Conservation (phyloP, 2,329 filamentous ascomycete species). For the Cercospora sp. region DNA sequence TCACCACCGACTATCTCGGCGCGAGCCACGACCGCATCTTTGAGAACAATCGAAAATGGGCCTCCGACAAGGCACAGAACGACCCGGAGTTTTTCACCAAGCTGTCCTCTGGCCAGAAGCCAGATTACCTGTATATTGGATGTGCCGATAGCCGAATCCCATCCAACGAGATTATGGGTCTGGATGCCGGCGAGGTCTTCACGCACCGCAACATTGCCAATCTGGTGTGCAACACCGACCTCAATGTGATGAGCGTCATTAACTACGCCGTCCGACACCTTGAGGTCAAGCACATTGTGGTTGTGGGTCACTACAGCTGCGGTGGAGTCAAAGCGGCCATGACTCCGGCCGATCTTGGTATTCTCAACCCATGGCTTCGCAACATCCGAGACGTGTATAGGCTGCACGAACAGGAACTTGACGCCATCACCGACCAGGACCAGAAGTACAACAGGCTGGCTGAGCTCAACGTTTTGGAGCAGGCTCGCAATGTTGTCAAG, state of each 20-base stretch:
- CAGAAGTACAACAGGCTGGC: slow-evolving; percentile 19
- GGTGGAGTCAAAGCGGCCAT: slow-evolving; percentile 58
- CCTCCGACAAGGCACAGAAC: slow-evolving; percentile 61
- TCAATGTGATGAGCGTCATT: slow-evolving; percentile 73
- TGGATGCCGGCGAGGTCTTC: slow-evolving; percentile 79
- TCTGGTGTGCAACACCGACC: slow-evolving; percentile 70
- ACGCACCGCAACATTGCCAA: slow-evolving; percentile 89
- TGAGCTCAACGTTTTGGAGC: slow-evolving; percentile 20
- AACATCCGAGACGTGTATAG: slow-evolving; percentile 47
- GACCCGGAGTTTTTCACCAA: slow-evolving; percentile 70
- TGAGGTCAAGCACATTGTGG: slow-evolving; percentile 61
- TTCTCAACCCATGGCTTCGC: slow-evolving; percentile 60
- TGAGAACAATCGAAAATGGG: slow-evolving; percentile 69
- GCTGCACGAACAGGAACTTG: slow-evolving; percentile 18
- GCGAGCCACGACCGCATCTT: slow-evolving; percentile 44
- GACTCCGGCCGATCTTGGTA: slow-evolving; percentile 57
- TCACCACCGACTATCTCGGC: slow-evolving; percentile 14
- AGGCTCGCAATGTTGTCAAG: slow-evolving; percentile 22
- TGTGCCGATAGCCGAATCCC: slow-evolving; percentile 82
- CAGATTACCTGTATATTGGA: slow-evolving; percentile 74
- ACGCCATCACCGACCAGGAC: slow-evolving; percentile 15
- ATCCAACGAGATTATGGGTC: slow-evolving; percentile 74
- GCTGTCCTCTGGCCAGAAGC: slow-evolving; percentile 65
- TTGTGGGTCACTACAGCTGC: slow-evolving; percentile 61
- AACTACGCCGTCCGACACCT: slow-evolving; percentile 74